Evolutionary conservation across 768 basidiomycete genomes (phyloP).

Genomic region (Rhodosporidiobolus odoratus): DNA sequence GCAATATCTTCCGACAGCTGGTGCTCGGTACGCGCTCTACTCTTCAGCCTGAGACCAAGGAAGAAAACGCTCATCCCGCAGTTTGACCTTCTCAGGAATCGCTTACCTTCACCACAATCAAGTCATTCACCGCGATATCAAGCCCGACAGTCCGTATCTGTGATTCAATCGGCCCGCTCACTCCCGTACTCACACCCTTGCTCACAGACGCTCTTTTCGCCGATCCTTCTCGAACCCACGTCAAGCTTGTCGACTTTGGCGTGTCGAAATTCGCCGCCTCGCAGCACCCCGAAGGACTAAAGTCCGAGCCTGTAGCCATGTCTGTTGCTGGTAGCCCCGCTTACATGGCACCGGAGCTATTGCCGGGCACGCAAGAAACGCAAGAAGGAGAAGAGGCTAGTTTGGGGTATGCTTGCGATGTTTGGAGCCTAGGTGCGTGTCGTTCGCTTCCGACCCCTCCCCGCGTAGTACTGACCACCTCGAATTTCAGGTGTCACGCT

Average conservation of each 20-base stretch:
- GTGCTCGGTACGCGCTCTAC: conserved; percentile 18
- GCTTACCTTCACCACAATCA: conserved; percentile 40
- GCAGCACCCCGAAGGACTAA: conserved; percentile 45
- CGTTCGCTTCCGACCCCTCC: not conserved
- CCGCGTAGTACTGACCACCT: not conserved
- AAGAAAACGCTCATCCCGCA: not conserved
- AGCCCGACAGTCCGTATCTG: conserved; percentile 38
- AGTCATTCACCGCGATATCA: conserved; percentile 44
- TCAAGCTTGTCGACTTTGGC: conserved; percentile 98
- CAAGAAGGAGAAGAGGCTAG: not conserved
- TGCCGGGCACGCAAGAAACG: conserved; percentile 48
- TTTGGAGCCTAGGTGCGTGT: conserved; percentile 39
- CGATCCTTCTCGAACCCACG: conserved; percentile 62
- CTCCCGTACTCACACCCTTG: not conserved
- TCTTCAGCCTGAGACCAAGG: not conserved
- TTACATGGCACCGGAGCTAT: conserved; percentile 91
- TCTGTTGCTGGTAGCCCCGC: conserved; percentile 87
- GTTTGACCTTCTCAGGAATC: conserved; percentile 12
- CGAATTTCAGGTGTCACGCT: conserved; percentile 28
- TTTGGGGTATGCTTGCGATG: conserved; percentile 37
- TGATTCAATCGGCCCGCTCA: not conserved
- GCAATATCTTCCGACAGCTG: conserved; percentile 41
- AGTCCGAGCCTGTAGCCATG: conserved; percentile 3
- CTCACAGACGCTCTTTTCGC: conserved; percentile 76
- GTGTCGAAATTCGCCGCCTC: conserved; percentile 82